Conservation (phyloP, 148 eudicot species). For the Oxyria digyna region DNA sequence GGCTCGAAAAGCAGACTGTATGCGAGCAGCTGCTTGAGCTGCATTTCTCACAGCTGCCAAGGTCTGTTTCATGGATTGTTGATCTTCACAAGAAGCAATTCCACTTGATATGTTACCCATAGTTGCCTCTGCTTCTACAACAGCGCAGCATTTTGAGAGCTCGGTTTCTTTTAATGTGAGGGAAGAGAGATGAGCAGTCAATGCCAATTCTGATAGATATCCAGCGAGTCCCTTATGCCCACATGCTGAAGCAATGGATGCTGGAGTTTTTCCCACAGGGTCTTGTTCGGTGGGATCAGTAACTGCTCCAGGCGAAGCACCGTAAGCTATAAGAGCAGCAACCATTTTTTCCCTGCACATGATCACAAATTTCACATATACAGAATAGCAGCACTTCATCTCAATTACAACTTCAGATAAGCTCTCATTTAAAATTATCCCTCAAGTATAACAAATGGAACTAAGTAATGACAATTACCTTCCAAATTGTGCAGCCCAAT, state of each 20-base stretch:
- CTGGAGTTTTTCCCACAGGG: constrained; percentile 80
- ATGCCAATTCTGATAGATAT: constrained; percentile 76
- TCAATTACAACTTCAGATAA: background rate
- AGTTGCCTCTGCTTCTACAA: constrained; percentile 69
- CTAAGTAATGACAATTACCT: constrained; percentile 23
- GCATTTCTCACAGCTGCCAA: constrained; percentile 84
- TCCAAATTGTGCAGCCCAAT: constrained; percentile 98
- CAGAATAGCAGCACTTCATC: background rate
- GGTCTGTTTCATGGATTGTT: constrained; percentile 43
- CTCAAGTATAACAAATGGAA: background rate
- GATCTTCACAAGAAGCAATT: constrained; percentile 36
- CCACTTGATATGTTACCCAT: constrained; percentile 36
- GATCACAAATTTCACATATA: background rate
- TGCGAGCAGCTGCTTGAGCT: constrained; percentile 91
- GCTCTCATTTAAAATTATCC: background rate
- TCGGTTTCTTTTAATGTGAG: constrained; percentile 65
- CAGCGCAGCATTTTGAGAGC: constrained; percentile 62
- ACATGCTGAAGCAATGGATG: constrained; percentile 56
- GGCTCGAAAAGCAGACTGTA: constrained; percentile 91
- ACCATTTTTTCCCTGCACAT: constrained; percentile 77
- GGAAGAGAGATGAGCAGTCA: constrained; percentile 81
- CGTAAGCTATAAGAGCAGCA: constrained; percentile 83
- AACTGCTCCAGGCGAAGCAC: constrained; percentile 82
- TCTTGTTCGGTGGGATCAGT: constrained; percentile 80
- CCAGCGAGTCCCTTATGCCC: constrained; percentile 93